phyloP scores from a whole-genome alignment of 2,329 filamentous ascomycete species.

The Aspergillus novoparasiticus region DNA sequence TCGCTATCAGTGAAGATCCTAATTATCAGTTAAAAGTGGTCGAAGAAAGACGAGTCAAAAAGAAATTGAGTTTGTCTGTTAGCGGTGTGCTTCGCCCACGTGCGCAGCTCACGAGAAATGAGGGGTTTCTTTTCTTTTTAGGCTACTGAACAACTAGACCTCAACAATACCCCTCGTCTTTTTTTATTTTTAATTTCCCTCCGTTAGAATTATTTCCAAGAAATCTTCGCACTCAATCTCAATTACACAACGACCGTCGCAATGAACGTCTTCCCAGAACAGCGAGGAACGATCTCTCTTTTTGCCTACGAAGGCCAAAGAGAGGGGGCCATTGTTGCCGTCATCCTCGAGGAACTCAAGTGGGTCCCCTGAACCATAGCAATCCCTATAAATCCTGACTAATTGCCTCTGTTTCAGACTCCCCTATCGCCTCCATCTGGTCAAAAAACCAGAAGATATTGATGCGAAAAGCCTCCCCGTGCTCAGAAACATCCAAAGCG shows the following conservation, averaged over 20 bases:
- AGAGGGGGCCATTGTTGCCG: conserved; percentile 9
- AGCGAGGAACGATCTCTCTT: conserved; percentile 8
- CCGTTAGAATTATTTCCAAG: neutral
- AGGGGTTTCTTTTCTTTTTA: neutral
- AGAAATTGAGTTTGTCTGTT: neutral
- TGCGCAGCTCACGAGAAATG: neutral
- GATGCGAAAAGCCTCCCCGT: conserved; percentile 1
- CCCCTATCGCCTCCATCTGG: conserved; percentile 6
- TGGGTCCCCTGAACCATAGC: neutral
- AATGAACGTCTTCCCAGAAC: conserved; percentile 17
- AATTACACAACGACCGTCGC: neutral
- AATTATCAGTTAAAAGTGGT: neutral
- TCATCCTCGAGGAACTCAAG: conserved; percentile 10
- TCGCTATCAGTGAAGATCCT: neutral
- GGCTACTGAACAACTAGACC: no score
- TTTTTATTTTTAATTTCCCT: neutral
- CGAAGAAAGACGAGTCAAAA: neutral
- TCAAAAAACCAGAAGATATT: conserved; percentile 1
- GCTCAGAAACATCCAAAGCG: conserved; percentile 5
- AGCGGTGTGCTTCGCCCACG: conserved; percentile 5
- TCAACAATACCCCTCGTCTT: neutral
- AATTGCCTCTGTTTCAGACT: conserved; percentile 1
- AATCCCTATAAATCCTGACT: no score
- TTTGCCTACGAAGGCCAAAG: conserved; percentile 3
- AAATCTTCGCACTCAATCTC: neutral